These are phyloP conservation scores for Suillus occidentalis DNA, from an alignment of 768 basidiomycete genomes.

Conservation along the genomic window DNA sequence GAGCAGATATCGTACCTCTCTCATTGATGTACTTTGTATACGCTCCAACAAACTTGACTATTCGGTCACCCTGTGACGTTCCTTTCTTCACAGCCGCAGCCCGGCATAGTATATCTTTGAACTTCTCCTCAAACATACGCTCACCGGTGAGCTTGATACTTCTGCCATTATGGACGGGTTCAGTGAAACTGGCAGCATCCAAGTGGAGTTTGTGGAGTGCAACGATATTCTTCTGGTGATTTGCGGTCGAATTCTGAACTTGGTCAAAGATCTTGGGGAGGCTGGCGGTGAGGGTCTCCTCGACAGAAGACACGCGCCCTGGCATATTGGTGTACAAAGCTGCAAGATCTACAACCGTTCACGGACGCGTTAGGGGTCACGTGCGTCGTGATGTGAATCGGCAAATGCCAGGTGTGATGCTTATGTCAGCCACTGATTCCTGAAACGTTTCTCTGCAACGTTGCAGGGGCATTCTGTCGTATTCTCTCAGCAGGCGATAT, in stretches of 20 bases:
- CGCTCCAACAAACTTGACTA: slow-evolving; percentile 78
- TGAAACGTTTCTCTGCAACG: background rate
- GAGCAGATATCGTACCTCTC: slow-evolving; percentile 52
- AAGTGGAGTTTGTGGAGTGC: slow-evolving; percentile 77
- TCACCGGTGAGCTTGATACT: slow-evolving; percentile 70
- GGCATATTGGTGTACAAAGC: slow-evolving; percentile 26
- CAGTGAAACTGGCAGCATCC: slow-evolving; percentile 55
- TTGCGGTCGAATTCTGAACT: slow-evolving; percentile 68
- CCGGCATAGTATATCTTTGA: slow-evolving; percentile 58
- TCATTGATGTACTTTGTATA: slow-evolving; percentile 77
- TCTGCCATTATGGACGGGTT: slow-evolving; percentile 48
- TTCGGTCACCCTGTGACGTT: slow-evolving; percentile 65
- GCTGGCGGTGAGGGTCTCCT: slow-evolving; percentile 29
- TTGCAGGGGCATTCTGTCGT: slow-evolving; percentile 1
- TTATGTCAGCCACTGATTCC: background rate
- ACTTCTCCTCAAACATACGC: slow-evolving; percentile 66
- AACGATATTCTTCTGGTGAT: slow-evolving; percentile 89
- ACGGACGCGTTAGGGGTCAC: slow-evolving; percentile 4
- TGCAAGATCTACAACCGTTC: background rate
- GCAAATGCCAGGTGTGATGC: slow-evolving; percentile 2
- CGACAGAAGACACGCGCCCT: slow-evolving; percentile 22
- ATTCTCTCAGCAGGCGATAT: slow-evolving; percentile 4
- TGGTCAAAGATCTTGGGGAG: slow-evolving; percentile 78
- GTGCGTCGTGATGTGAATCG: slow-evolving; percentile 5
- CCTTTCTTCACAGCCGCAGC: slow-evolving; percentile 82